These are phyloP conservation scores for Gossypium mustelinum DNA, from an alignment of 345 rosid genomes.

Conservation along the genomic window DNA sequence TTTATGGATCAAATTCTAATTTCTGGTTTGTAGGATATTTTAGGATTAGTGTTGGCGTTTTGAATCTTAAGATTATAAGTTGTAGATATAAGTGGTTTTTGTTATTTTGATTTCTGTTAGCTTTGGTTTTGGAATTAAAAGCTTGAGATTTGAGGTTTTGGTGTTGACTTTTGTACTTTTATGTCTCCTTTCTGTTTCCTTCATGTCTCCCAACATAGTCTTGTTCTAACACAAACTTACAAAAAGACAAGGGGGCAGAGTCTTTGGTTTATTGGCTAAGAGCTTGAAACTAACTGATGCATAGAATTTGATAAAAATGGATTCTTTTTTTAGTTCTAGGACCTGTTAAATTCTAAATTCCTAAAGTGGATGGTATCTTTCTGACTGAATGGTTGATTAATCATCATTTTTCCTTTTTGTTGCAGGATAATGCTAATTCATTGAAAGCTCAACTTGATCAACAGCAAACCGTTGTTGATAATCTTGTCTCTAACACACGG, in stretches of 20 bases:
- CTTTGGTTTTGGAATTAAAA: background rate
- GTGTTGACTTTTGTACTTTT: background rate
- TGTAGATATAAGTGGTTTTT: background rate
- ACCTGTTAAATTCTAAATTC: background rate
- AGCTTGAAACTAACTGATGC: background rate
- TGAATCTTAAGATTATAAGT: background rate
- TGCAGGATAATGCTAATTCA: constrained; percentile 60
- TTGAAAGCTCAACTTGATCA: constrained; percentile 70
- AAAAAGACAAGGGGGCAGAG: background rate
- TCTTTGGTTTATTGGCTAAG: background rate
- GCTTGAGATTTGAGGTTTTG: constrained; percentile 3
- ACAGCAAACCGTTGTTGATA: constrained; percentile 59
- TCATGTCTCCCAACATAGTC: background rate
- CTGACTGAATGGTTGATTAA: background rate
- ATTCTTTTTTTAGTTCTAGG: background rate
- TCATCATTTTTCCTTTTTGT: background rate
- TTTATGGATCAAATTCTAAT: background rate
- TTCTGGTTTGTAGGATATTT: background rate
- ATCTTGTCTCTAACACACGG: constrained; percentile 73
- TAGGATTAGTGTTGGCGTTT: background rate
- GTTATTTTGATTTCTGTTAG: background rate
- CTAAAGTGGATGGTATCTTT: background rate
- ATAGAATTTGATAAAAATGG: background rate
- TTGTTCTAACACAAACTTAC: background rate
- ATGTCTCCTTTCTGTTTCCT: background rate